Percentiles rank a stretch among this genome's conserved stretches.
Conservation (phyloP, 2,329 filamentous ascomycete genomes). For the Neofusicoccum umdonicola region DNA sequence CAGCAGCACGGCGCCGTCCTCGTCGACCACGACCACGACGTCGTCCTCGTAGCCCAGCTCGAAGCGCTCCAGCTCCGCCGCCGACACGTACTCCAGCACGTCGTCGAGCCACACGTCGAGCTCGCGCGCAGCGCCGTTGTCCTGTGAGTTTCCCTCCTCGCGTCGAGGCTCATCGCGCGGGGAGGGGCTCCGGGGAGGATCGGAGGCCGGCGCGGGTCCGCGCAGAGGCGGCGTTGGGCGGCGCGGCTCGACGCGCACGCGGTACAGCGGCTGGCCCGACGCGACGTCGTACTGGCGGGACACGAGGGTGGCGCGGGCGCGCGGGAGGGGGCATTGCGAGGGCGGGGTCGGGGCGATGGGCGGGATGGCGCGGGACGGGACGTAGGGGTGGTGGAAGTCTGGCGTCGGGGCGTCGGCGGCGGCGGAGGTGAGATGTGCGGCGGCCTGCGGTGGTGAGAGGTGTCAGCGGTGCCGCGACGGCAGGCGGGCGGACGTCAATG, state of each 20-base stretch:
- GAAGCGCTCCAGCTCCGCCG: constrained; percentile 15
- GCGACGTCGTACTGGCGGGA: not conserved
- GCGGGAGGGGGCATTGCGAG: not conserved
- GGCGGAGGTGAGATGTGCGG: too few relatives aligned
- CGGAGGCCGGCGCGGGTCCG: too few relatives aligned
- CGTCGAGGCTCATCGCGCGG: too few relatives aligned
- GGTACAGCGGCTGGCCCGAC: constrained; percentile 3
- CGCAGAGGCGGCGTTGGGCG: not conserved
- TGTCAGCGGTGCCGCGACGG: not conserved
- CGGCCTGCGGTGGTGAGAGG: not conserved
- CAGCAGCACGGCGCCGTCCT: not conserved
- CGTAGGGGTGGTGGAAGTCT: not conserved
- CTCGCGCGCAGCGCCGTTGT: not conserved
- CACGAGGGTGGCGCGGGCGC: not conserved
- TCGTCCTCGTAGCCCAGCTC: not conserved
- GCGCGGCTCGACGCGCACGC: not conserved
- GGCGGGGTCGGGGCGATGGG: constrained; percentile 7
- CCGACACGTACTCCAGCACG: not conserved
- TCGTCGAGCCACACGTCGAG: not conserved
- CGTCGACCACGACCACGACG: not conserved
- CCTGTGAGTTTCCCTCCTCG: not conserved
- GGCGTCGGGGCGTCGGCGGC: not conserved
- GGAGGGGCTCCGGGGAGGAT: too few relatives aligned
- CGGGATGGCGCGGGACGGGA: not conserved
- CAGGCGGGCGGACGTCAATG: not conserved